A percentile compares a stretch with the other conserved stretches of the same genome.
phyloP scores from a whole-genome alignment of 2,329 filamentous ascomycete species.

The Aspergillus puulaauensis region DNA sequence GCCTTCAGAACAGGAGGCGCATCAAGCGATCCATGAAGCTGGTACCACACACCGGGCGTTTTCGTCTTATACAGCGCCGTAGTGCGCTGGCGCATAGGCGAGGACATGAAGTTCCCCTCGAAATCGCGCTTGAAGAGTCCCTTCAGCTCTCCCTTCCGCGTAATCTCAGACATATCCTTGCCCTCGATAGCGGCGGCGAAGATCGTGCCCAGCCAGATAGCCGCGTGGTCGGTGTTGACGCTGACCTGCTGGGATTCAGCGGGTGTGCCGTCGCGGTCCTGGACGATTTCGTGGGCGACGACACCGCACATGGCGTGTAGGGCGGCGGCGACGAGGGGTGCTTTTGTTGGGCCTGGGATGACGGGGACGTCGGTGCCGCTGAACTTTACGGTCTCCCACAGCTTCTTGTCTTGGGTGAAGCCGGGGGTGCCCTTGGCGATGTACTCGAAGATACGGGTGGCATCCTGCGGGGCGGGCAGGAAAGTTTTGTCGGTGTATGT shows the following conservation, averaged over 20 bases:
- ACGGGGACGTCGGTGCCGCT: slow-evolving; percentile 40
- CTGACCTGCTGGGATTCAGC: slow-evolving; percentile 25
- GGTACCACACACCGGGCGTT: slow-evolving; percentile 49
- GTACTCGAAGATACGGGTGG: slow-evolving; percentile 38
- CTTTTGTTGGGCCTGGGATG: slow-evolving; percentile 47
- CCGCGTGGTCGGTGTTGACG: slow-evolving; percentile 50
- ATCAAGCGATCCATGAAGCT: slow-evolving; percentile 52
- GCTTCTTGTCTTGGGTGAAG: slow-evolving; percentile 36
- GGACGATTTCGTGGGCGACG: slow-evolving; percentile 42
- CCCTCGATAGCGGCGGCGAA: slow-evolving; percentile 41
- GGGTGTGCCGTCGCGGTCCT: slow-evolving; percentile 19
- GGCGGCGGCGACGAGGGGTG: slow-evolving; percentile 42
- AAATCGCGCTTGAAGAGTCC: slow-evolving; percentile 36
- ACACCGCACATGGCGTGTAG: slow-evolving; percentile 47
- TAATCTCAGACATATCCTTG: slow-evolving; percentile 30
- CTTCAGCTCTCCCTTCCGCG: slow-evolving; percentile 28
- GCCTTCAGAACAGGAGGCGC: slow-evolving; percentile 30
- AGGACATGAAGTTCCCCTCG: slow-evolving; percentile 35
- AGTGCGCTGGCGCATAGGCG: slow-evolving; percentile 12
- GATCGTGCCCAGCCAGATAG: slow-evolving; percentile 46
- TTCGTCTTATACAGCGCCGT: slow-evolving; percentile 52
- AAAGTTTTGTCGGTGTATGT: slow-evolving; percentile 41
- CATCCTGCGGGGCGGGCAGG: slow-evolving; percentile 39
- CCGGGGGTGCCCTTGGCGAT: slow-evolving; percentile 41
- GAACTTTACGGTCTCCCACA: slow-evolving; percentile 37